Evolutionary conservation across 345 rosid species (phyloP), one percentile per base, ranked within the genome.

Genomic region (Eucalyptus erythrocorys): DNA sequence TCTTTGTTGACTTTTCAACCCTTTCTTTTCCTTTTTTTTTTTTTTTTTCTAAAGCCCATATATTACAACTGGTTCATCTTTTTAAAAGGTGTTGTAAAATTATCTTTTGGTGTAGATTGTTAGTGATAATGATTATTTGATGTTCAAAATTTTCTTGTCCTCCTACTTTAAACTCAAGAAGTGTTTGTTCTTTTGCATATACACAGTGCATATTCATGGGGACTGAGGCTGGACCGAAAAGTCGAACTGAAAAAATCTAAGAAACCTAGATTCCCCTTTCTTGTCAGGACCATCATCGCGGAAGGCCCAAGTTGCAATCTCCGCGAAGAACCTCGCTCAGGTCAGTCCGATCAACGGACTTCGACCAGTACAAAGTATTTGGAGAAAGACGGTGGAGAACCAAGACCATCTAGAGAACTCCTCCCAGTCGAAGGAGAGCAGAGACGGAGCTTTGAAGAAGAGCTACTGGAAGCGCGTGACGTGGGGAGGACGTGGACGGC

Each of bases 281-380:
- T 64, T 64, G 76, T 0, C 76, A 4, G 40, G 21, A 64, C 19
- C 76, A 64, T 64, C 76, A 15, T n/a, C 3, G 76, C 21, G 40
- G 76, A 64, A 64, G 76, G 4, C 9, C 37, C 7, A n/a, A 21
- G 0, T 10, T 64, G 34, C 85, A 47, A 42, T 81, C 30, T 81
- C 15, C 2, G 49, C 17, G 30, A 13, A 37, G 27, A 80, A 37
- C 85, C 47, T 80, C 27, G 71, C 71, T 61, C 71, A 88, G 22
- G 48, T 66, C 19, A 17, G 19, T 47, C 87, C 68, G 55, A 55
- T 55, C 85, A 61, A 95, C 94, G 99, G 98, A 94, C 11, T 95
- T 97, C 89, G 99, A 95, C 95, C 99, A 94, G 93, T 91, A 94
- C 92, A 51, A 97, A 96, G 90, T 95, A 96, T 88, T 93, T 95